Evolutionary conservation across 139 green algal species (phyloP).

Genomic region (Picochlorum sp.): DNA sequence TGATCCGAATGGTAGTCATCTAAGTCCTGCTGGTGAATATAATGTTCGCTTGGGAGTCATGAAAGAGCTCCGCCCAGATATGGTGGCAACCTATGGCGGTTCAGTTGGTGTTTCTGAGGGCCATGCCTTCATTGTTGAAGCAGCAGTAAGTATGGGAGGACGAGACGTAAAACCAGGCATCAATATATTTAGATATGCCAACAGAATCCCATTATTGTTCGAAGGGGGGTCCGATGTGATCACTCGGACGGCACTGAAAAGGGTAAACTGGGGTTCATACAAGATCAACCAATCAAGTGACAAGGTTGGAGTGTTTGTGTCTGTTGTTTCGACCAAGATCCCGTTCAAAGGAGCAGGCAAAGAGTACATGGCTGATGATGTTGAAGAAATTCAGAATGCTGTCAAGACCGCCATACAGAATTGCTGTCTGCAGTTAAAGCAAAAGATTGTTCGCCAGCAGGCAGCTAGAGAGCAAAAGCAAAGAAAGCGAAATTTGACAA

Average conservation of each 20-base stretch:
- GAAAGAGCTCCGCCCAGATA: slow-evolving; percentile 89
- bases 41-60: slow-evolving; percentile 94
- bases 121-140: slow-evolving; percentile 92
- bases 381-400: slow-evolving; percentile 80
- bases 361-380: slow-evolving; percentile 96
- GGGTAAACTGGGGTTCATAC: slow-evolving; percentile 89
- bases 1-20: slow-evolving; percentile 59
- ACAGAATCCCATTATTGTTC: slow-evolving; percentile 95
- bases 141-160: slow-evolving; percentile 81
- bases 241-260: slow-evolving; percentile 79
- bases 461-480: slow-evolving; percentile 70
- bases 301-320: slow-evolving; percentile 94
- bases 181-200: slow-evolving; percentile 91
- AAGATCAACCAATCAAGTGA: slow-evolving; percentile 91
- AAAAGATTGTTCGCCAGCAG: slow-evolving; percentile 68
- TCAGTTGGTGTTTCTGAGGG: slow-evolving; percentile 79
- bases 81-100: slow-evolving; percentile 84
- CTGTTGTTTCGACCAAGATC: slow-evolving; percentile 95
- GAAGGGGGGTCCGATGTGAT: slow-evolving; percentile 87
- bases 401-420: slow-evolving; percentile 72
- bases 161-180: slow-evolving; percentile 75
- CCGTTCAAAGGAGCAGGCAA: slow-evolving; percentile 97
- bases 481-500: slow-evolving; percentile 78
- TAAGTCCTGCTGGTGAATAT: slow-evolving; percentile 88
- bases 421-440: slow-evolving; percentile 64